A percentile compares a stretch with the other conserved stretches of the same genome.
phyloP scores from a whole-genome alignment of 306 rosid species.

The Malus domestica region ASM211411v1 NC_041801.1:32196001-32196500 shows the following conservation, averaged over 20 bases:
- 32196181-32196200: slow-evolving; percentile 52
- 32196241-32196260: neutral
- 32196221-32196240: slow-evolving; percentile 25
- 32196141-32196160: neutral
- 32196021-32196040: too few species aligned
- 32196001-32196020: too few species aligned
- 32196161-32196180: slow-evolving; percentile 49
- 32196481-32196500: slow-evolving; percentile 40
- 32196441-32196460: slow-evolving; percentile 40
- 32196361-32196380: neutral
- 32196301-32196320: slow-evolving; percentile 59
- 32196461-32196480: slow-evolving; percentile 68
- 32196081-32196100: neutral
- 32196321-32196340: slow-evolving; percentile 55
- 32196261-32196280: neutral
- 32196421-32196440: neutral
- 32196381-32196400: too few species aligned
- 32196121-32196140: neutral
- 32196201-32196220: slow-evolving; percentile 57
- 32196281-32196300: slow-evolving; percentile 7
- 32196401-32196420: neutral
- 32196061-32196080: neutral
- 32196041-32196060: too few species aligned
- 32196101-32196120: neutral
- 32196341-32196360: slow-evolving; percentile 68